Evolutionary conservation across 2,329 filamentous ascomycete species (phyloP), one percentile per base, ranked within the genome.

Genomic region (Botrytis pseudocinerea): DNA sequence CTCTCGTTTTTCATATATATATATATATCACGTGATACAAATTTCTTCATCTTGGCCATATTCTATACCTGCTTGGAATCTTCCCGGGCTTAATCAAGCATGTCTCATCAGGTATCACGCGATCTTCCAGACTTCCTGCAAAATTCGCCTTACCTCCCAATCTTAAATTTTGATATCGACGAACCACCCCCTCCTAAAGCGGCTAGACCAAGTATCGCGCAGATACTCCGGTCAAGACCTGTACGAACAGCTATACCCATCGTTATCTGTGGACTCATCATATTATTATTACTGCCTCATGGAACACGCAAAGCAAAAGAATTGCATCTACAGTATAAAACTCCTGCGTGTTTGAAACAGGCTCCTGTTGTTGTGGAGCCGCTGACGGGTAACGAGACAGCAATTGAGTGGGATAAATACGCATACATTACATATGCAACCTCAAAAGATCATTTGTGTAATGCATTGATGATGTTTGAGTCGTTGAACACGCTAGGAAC

Each of bases 351-450:
- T 44, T 32, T 65, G 20, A 65, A 60, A 35, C 51, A 59, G 32
- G 61, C 70, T 16, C 74, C 77, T 2, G 35, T 75, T 18, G 57
- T 59, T 51, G 35, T 64, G 40, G 62, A 28, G n/a, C 64, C n/a
- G 7, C 62, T 62, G n/a, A 71, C 72, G 14, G 74, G 69, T 35
- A n/a, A 57, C 8, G 69, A 59, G 22, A 59, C 51, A 4, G 75
- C 80, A 10, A 75, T 83, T 40, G 79, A 85, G 76, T 86, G 84
- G 84, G 82, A 80, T 2, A 79, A 78, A 65, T 86, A 83, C 70
- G 86, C 85, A 0, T 87, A 87, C 74, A 82, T 83, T 1, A 84
- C 85, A 76, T 87, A 87, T 78, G 85, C 83, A 51, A 87, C 85
- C 0, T 80, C 83, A n/a, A 79, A 80, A 48, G 82, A 82, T 0